A percentile compares a stretch with the other conserved stretches of the same genome.
phyloP scores from a whole-genome alignment of 1,284 basidiomycete genomes.

The Melampsora americana region DNA sequence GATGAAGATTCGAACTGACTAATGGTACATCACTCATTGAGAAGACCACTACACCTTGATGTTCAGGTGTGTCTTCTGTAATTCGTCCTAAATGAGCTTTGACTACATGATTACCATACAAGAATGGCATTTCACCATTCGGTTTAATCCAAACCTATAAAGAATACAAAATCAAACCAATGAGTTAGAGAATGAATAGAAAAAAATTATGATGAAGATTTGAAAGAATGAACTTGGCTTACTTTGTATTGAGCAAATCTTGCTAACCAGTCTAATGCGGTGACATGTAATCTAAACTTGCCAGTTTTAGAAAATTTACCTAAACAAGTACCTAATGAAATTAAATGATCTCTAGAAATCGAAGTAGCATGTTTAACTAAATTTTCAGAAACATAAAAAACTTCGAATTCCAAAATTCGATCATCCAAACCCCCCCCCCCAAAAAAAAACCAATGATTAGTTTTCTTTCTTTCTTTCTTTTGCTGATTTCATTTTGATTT shows the following conservation, averaged over 20 bases:
- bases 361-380: conserved; percentile 90
- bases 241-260: conserved; percentile 99
- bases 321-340: conserved; percentile 92
- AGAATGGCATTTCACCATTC: conserved; percentile 97
- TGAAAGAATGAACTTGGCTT: too few species aligned
- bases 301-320: conserved; percentile 97
- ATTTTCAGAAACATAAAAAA: conserved; percentile 88
- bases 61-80: conserved; percentile 97
- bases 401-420: conserved; percentile 55
- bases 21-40: conserved; percentile 92
- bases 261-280: conserved; percentile 84
- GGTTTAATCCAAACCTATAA: conserved; percentile 95
- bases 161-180: background rate
- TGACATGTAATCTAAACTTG: conserved; percentile 96
- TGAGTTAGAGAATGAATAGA: background rate
- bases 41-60: conserved; percentile 95
- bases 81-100: conserved; percentile 99
- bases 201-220: background rate
- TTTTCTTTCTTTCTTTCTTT: background rate
- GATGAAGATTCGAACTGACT: conserved; percentile 57
- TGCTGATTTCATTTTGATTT: too few species aligned
- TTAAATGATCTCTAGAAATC: conserved; percentile 83
- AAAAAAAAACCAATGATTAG: background rate
- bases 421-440: background rate
- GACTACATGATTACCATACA: conserved; percentile 97